Conservation (phyloP, 2,329 filamentous ascomycete genomes). For the Monosporascus sp. region DNA sequence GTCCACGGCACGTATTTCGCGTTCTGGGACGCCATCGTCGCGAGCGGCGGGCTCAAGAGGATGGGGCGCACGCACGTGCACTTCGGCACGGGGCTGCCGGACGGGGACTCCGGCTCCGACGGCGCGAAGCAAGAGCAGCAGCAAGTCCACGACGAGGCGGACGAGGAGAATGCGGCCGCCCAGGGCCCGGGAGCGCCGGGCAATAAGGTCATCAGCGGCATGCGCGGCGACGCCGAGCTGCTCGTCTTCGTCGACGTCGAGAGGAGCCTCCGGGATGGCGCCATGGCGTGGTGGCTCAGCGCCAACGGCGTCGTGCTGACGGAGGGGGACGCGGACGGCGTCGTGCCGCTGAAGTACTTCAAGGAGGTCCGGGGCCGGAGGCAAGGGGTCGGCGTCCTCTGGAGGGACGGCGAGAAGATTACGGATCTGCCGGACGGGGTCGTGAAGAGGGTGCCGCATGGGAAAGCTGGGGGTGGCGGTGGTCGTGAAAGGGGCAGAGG, state of each 20-base stretch:
- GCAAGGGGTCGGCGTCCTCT: constrained; percentile 57
- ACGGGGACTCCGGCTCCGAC: constrained; percentile 12
- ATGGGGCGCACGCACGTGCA: constrained; percentile 90
- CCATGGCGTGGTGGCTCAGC: constrained; percentile 69
- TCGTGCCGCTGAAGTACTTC: constrained; percentile 65
- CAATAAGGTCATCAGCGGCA: constrained; percentile 63
- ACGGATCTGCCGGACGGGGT: constrained; percentile 61
- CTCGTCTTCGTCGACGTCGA: constrained; percentile 71
- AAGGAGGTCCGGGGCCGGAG: constrained; percentile 61
- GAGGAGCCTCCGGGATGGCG: constrained; percentile 54
- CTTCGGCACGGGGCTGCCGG: constrained; percentile 71
- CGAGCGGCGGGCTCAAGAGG: constrained; percentile 67
- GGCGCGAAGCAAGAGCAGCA: constrained; percentile 5
- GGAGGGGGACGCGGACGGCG: constrained; percentile 51
- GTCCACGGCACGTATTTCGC: constrained; percentile 87
- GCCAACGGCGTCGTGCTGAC: constrained; percentile 73
- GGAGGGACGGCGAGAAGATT: constrained; percentile 62
- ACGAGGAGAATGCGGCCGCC: constrained; percentile 4
- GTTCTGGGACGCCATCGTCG: constrained; percentile 70
- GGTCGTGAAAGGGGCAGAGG: constrained; percentile 30
- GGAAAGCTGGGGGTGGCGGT: constrained; percentile 34
- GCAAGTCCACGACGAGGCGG: constrained; percentile 3
- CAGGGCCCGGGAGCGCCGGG: constrained; percentile 16
- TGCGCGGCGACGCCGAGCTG: constrained; percentile 72
- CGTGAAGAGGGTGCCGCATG: constrained; percentile 39